Conservation (phyloP, 2,329 filamentous ascomycete genomes). For the Bipolaris sorokiniana region DNA sequence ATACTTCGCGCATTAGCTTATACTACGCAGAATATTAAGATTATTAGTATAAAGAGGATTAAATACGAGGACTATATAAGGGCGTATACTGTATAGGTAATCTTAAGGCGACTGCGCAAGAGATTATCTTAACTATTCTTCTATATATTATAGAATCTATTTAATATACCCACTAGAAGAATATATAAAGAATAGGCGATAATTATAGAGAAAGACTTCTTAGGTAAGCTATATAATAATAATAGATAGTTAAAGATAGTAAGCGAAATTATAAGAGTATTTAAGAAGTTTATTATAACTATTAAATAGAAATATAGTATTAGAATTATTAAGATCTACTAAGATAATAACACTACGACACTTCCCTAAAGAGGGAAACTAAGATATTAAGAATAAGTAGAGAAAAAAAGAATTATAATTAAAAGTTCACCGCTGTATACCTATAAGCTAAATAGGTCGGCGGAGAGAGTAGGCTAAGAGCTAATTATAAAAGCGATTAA, state of each 20-base stretch:
- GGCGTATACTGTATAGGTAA: not conserved
- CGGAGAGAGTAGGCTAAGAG: too few species aligned
- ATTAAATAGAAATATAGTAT: not conserved
- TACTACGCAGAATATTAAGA: too few species aligned
- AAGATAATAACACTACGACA: not conserved
- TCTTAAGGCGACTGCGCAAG: too few species aligned
- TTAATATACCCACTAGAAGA: too few species aligned
- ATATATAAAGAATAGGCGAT: too few species aligned
- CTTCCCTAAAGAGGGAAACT: not conserved
- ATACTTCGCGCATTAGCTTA: too few species aligned
- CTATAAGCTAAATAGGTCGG: too few species aligned
- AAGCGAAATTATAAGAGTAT: not conserved
- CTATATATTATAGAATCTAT: too few species aligned
- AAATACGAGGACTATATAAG: too few species aligned
- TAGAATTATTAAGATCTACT: not conserved
- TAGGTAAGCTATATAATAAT: not conserved
- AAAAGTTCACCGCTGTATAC: too few species aligned
- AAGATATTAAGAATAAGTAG: not conserved
- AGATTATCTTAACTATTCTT: not conserved
- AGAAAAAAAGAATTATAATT: not conserved
- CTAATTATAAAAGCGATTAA: too few species aligned
- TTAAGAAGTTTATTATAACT: not conserved
- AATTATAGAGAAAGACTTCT: not conserved
- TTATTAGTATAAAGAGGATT: too few species aligned
- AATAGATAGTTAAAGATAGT: not conserved